Evolutionary conservation across 352 stramenopile genomes (phyloP), one percentile per base, ranked within the genome.

Genomic region (Pythium coloratum): DNA sequence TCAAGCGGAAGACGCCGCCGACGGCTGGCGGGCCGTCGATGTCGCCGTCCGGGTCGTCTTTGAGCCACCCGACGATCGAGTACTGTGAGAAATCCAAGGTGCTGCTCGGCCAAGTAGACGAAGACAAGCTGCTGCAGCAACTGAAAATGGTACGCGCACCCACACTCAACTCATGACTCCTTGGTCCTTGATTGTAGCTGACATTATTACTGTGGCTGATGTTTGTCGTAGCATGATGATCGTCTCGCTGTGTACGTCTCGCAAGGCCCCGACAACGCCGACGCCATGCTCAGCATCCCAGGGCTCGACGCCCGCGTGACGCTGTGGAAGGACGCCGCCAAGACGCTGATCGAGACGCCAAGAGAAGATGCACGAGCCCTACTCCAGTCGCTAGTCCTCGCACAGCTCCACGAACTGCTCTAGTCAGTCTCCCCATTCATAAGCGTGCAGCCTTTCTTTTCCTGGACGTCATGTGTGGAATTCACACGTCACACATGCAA

Each of bases 241-340:
- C 74, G 86, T 46, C 77, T 84, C 2, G 81, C 91, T 46, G 82
- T 92, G 18, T 92, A 92, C 59, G 82, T 92, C 60, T 92, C 86
- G n/a, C 83, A 91, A 60, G 84, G 84, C 0, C 86, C 89, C 32
- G 78, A 85, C 60, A 85, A 89, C 55, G 82, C 84, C 3, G 86
- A 94, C 18, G 84, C 90, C 34, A 88, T 92, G 63, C 86, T 94
- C 71, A 94, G 81, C 56, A 92, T 94, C 49, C 86, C 86, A 33
- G 84, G 74, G 5, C 75, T 94, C 9, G 82, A 94, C 6, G 86
- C 86, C 4, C 76, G 83, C 54, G 71, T 94, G 33, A 92, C 84
- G 47, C 68, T 94, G 47, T 91, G 82, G 82, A 92, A 89, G 72
- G 82, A 91, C 26, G 75, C 67, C 1, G 77, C 73, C n/a, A 92